These are phyloP conservation scores for Lipomyces yarrowii DNA, from an alignment of 1,139 yeast species.

Conservation along the genomic window DNA sequence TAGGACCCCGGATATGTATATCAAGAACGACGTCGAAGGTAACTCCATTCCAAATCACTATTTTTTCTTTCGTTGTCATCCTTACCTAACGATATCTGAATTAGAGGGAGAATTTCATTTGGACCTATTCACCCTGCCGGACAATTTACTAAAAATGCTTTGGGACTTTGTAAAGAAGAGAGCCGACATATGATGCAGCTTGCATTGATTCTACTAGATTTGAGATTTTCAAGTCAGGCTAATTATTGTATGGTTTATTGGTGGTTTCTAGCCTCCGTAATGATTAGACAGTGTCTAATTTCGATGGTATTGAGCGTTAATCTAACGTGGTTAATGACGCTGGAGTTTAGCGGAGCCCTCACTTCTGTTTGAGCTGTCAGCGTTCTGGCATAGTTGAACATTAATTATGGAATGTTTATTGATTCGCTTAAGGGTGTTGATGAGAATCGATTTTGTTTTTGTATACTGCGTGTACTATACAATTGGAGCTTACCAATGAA, in stretches of 20 bases:
- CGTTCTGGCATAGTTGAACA: background rate
- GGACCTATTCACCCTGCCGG: constrained; percentile 94
- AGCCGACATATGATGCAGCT: constrained; percentile 11
- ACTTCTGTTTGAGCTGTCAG: background rate
- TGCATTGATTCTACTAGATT: background rate
- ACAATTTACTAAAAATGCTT: constrained; percentile 82
- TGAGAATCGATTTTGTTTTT: background rate
- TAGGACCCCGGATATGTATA: constrained; percentile 92
- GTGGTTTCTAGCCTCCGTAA: background rate
- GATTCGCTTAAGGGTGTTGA: background rate
- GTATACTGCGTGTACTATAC: constrained; percentile 1
- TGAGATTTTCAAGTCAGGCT: background rate
- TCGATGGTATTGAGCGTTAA: background rate
- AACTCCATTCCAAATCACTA: background rate
- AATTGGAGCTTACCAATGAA: background rate
- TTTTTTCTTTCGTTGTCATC: background rate
- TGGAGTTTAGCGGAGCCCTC: background rate
- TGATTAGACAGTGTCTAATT: background rate
- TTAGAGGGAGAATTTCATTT: constrained; percentile 94
- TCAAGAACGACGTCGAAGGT: constrained; percentile 85
- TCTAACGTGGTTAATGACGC: background rate
- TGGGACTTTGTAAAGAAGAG: constrained; percentile 88
- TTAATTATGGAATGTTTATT: background rate
- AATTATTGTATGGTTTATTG: background rate
- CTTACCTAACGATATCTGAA: background rate